Percentiles rank a stretch among this genome's conserved stretches.
Conservation (phyloP, 768 basidiomycete species). For the Agrocybe pediades region DNA sequence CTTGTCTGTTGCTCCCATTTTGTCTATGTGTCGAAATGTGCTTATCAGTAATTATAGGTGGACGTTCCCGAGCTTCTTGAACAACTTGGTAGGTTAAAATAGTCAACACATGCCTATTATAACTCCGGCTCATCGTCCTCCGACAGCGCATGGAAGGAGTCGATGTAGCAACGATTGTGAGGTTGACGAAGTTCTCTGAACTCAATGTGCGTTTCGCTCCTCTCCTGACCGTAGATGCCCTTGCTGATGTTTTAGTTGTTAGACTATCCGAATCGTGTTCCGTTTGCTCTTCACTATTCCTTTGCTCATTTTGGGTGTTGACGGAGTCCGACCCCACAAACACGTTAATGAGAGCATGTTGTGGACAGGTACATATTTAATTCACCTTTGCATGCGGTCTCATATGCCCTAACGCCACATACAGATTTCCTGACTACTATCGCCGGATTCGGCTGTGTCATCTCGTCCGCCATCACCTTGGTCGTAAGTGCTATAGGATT, state of each 20-base stretch:
- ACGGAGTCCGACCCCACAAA: constrained; percentile 63
- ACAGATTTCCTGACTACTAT: constrained; percentile 63
- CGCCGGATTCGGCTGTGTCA: constrained; percentile 57
- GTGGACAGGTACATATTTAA: constrained; percentile 42
- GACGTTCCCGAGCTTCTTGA: constrained; percentile 68
- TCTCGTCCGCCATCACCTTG: constrained; percentile 76
- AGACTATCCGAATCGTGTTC: constrained; percentile 74
- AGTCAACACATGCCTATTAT: neutral
- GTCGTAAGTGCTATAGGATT: constrained; percentile 43
- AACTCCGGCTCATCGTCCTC: neutral
- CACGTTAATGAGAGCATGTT: constrained; percentile 66
- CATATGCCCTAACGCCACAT: constrained; percentile 4
- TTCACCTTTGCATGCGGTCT: neutral
- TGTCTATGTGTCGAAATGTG: constrained; percentile 4
- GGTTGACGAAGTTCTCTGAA: constrained; percentile 80
- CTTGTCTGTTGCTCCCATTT: constrained; percentile 41
- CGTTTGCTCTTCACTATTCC: constrained; percentile 74
- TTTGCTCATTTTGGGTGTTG: constrained; percentile 63
- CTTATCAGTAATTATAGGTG: constrained; percentile 39
- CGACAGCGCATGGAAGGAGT: constrained; percentile 61
- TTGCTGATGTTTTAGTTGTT: constrained; percentile 3
- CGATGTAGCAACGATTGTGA: constrained; percentile 64
- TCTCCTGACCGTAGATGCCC: neutral
- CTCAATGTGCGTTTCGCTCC: constrained; percentile 62
- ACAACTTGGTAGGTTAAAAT: constrained; percentile 50